Evolutionary conservation across 108 stramenopile genomes (phyloP).

Genomic region (Pinguiococcus pyrenoidosus): DNA sequence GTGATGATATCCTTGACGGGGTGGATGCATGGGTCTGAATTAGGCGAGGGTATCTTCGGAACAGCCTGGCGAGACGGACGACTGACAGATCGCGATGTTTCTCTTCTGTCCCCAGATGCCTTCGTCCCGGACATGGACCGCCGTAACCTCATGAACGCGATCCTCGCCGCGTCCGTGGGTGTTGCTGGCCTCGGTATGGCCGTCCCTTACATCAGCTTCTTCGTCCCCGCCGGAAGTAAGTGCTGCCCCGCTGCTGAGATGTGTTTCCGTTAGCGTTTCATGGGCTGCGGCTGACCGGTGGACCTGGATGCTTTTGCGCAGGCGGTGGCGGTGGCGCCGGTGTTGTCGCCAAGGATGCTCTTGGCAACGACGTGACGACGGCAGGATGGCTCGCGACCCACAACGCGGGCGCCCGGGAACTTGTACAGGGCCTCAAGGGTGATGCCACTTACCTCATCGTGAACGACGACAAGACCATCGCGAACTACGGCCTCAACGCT

Average conservation of each 20-base stretch:
- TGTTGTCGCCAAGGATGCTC: conserved; percentile 72
- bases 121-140: conserved; percentile 91
- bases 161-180: conserved; percentile 76
- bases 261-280: too few relatives aligned
- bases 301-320: too few relatives aligned
- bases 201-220: conserved; percentile 87
- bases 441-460: conserved; percentile 98
- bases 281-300: too few relatives aligned
- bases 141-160: conserved; percentile 86
- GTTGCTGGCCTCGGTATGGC: conserved; percentile 69
- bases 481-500: conserved; percentile 40
- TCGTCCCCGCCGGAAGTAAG: conserved; percentile 73
- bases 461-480: conserved; percentile 67
- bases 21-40: too few relatives aligned
- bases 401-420: conserved; percentile 63
- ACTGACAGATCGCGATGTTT: too few relatives aligned
- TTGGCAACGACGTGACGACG: conserved; percentile 72
- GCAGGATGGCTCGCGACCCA: conserved; percentile 74
- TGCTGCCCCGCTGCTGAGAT: too few relatives aligned
- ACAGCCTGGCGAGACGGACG: too few relatives aligned
- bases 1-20: too few relatives aligned
- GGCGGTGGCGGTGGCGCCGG: conserved; percentile 71
- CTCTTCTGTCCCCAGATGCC: too few relatives aligned
- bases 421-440: conserved; percentile 92
- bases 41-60: too few relatives aligned